Conservation (phyloP, 1,284 basidiomycete genomes). For the Fomitopsis palustris region DNA sequence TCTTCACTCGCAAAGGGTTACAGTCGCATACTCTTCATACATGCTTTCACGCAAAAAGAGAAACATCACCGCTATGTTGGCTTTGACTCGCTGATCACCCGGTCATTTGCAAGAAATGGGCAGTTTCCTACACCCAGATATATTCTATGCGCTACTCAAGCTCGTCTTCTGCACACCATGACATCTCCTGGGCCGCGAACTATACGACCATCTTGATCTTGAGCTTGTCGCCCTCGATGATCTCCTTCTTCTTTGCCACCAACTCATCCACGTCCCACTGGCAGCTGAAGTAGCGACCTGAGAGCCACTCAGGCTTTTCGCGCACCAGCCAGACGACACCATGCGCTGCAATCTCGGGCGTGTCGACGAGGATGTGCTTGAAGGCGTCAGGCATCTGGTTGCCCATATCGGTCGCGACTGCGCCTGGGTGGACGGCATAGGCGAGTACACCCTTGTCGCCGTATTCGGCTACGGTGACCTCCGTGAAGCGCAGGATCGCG, state of each 20-base stretch:
- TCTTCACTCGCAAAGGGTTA: too few species aligned
- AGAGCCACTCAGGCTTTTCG: slow-evolving; percentile 1
- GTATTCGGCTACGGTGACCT: slow-evolving; percentile 11
- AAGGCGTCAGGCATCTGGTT: slow-evolving; percentile 1
- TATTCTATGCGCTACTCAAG: too few species aligned
- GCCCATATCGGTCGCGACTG: slow-evolving; percentile 7
- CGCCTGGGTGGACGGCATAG: slow-evolving; percentile 10
- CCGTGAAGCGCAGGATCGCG: slow-evolving; percentile 11
- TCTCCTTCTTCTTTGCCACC: slow-evolving; percentile 9
- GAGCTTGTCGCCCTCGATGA: slow-evolving; percentile 6
- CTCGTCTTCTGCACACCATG: too few species aligned
- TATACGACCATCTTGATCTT: slow-evolving; percentile 6
- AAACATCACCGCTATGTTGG: too few species aligned
- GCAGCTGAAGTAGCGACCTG: slow-evolving; percentile 8
- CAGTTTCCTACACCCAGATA: too few species aligned
- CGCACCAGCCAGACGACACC: slow-evolving; percentile 8
- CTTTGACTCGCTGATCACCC: too few species aligned
- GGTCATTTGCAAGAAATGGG: too few species aligned
- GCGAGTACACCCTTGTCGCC: slow-evolving; percentile 9
- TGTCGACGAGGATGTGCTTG: slow-evolving; percentile 7
- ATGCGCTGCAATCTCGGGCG: slow-evolving; percentile 5
- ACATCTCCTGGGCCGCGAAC: too few species aligned
- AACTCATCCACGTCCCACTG: slow-evolving; percentile 12
- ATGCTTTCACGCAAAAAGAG: too few species aligned
- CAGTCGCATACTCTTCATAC: too few species aligned